Percentiles rank a stretch among this genome's conserved stretches.
Conservation (phyloP, 192 early-diverging fungal species). For the Backusella macrospora region DNA sequence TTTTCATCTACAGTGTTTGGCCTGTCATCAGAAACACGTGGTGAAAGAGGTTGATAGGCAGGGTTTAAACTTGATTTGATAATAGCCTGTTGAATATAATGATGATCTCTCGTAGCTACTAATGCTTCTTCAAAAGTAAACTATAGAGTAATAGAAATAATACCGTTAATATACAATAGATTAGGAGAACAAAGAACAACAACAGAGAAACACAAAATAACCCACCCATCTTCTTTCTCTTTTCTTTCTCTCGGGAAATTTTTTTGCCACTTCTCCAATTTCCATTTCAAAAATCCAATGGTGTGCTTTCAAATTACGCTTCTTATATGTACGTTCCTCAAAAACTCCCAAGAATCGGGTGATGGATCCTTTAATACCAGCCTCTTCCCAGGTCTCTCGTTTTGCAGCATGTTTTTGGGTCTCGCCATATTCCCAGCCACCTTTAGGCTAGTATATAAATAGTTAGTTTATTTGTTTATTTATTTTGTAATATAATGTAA, state of each 20-base stretch:
- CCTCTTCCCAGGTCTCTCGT: conserved; percentile 63
- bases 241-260: conserved; percentile 54
- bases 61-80: conserved; percentile 20
- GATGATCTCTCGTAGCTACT: conserved; percentile 9
- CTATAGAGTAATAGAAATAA: neutral
- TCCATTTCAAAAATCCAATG: conserved; percentile 57
- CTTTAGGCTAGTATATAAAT: conserved; percentile 46
- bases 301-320: conserved; percentile 39
- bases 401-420: conserved; percentile 51
- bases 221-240: conserved; percentile 34
- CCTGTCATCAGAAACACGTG: no score
- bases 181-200: no score
- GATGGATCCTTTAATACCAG: conserved; percentile 53
- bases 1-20: no score
- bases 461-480: neutral
- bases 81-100: conserved; percentile 28
- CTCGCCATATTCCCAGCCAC: conserved; percentile 64
- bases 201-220: neutral
- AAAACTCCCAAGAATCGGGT: conserved; percentile 46
- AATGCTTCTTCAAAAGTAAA: conserved; percentile 32
- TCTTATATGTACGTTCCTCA: conserved; percentile 37
- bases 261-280: conserved; percentile 47
- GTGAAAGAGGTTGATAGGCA: neutral
- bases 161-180: neutral
- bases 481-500: neutral